Conservation (phyloP, 352 stramenopile genomes). For the Phytophthora lateralis region DNA sequence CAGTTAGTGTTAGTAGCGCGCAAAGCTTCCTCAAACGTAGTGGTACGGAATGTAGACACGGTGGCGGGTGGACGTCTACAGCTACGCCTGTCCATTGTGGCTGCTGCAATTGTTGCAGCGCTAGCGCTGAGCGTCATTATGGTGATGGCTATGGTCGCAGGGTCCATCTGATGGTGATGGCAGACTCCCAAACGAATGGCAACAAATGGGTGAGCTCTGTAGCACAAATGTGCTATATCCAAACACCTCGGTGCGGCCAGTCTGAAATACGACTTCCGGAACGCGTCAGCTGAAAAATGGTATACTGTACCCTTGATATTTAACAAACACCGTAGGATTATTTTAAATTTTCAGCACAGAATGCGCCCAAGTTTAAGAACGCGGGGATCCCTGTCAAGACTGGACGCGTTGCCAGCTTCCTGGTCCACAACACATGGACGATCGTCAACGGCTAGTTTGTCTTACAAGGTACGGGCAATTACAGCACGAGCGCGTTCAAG, state of each 20-base stretch:
- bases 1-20: conserved; percentile 6
- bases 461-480: no score
- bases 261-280: conserved; percentile 3
- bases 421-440: no score
- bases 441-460: no score
- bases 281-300: conserved; percentile 1
- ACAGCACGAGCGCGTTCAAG: no score
- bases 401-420: no score
- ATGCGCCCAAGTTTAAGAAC: no score
- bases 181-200: conserved; percentile 3
- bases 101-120: conserved; percentile 1
- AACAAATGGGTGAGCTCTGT: not conserved
- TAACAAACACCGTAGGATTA: conserved; percentile 3
- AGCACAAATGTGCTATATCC: conserved; percentile 7
- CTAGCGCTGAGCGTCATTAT: not conserved
- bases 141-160: no score
- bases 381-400: no score
- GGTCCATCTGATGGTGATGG: no score
- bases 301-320: conserved; percentile 4
- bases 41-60: conserved; percentile 10
- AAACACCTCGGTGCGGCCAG: conserved; percentile 1
- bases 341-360: not conserved
- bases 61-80: conserved; percentile 1
- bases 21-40: conserved; percentile 16
- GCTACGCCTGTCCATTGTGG: conserved; percentile 4